Conservation (phyloP, 2,329 filamentous ascomycete species). For the Botrytis byssoidea region DNA sequence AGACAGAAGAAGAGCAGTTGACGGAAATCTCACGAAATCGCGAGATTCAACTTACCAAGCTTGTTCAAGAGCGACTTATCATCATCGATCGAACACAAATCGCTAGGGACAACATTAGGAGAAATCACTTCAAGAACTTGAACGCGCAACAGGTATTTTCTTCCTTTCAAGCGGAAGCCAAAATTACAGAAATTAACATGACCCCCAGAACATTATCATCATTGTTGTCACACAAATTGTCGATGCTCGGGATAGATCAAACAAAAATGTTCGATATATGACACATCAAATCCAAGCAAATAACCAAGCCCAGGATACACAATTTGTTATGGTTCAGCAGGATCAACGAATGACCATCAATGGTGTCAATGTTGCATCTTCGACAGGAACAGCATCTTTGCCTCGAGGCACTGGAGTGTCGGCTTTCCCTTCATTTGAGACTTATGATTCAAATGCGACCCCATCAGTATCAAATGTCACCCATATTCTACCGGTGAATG, state of each 20-base stretch:
- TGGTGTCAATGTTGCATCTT: conserved; percentile 13
- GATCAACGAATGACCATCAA: conserved; percentile 24
- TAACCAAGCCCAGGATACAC: conserved; percentile 19
- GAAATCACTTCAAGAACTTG: conserved; percentile 34
- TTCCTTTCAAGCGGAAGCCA: background rate
- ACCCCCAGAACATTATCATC: conserved; percentile 35
- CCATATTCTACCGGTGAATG: conserved; percentile 28
- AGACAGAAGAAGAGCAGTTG: conserved; percentile 24
- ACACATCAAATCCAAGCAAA: conserved; percentile 34
- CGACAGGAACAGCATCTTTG: conserved; percentile 8
- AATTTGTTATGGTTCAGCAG: conserved; percentile 29
- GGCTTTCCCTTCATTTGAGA: background rate
- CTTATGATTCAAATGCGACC: conserved; percentile 23
- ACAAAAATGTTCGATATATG: conserved; percentile 32
- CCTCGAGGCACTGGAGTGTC: conserved; percentile 3
- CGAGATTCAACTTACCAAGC: conserved; percentile 28
- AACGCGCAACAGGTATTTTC: conserved; percentile 34
- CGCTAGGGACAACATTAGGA: conserved; percentile 35
- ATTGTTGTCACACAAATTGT: conserved; percentile 34
- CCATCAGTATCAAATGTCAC: conserved; percentile 19
- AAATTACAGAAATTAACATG: conserved; percentile 21
- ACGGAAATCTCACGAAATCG: conserved; percentile 19
- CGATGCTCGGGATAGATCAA: conserved; percentile 29
- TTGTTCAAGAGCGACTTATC: conserved; percentile 24
- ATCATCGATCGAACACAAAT: conserved; percentile 23